phyloP scores from a whole-genome alignment of 768 basidiomycete genomes.

The Suillus decipiens region DNA sequence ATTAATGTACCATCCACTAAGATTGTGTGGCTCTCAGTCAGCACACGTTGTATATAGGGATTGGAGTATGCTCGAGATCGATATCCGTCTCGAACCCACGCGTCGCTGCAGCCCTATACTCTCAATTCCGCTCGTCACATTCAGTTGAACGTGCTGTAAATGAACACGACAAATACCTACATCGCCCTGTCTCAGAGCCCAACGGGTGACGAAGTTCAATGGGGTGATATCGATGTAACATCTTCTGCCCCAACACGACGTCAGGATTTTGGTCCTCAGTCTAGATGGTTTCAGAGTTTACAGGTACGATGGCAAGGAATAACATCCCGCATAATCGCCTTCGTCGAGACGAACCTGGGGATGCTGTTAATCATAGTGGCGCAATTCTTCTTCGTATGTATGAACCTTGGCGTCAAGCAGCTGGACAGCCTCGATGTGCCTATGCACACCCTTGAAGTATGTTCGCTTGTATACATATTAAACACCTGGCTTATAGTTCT shows the following conservation, averaged over 20 bases:
- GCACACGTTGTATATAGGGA: background rate
- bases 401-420: constrained; percentile 65
- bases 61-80: background rate
- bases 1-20: background rate
- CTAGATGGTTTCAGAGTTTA: background rate
- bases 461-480: constrained; percentile 11
- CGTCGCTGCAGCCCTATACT: background rate
- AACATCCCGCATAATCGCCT: background rate
- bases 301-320: background rate
- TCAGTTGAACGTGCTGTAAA: background rate
- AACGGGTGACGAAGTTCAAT: background rate
- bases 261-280: background rate
- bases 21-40: background rate
- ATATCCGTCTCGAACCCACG: background rate
- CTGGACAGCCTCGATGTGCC: constrained; percentile 59
- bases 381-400: constrained; percentile 60
- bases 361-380: constrained; percentile 57
- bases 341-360: constrained; percentile 49
- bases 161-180: background rate
- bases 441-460: constrained; percentile 57
- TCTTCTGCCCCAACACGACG: background rate
- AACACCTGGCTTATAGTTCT: background rate
- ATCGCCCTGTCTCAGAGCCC: background rate
- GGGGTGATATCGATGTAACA: background rate
- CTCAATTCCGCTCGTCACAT: background rate